phyloP scores from a whole-genome alignment of 768 basidiomycete genomes.

The Leccinum subgranulosum region DNA sequence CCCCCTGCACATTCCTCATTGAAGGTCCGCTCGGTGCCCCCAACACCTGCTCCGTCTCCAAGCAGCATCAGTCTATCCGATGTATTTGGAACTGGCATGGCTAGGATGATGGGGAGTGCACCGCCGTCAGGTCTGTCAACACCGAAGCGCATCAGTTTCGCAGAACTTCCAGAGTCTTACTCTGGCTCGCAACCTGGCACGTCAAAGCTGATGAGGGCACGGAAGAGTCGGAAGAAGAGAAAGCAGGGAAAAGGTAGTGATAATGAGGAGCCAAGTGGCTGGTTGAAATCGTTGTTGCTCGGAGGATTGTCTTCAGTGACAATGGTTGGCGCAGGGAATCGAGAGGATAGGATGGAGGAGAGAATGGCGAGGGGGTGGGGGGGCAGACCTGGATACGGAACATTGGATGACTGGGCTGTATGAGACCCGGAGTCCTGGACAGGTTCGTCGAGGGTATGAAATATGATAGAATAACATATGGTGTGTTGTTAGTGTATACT shows the following conservation, averaged over 20 bases:
- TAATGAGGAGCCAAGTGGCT: constrained; percentile 22
- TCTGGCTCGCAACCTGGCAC: constrained; percentile 34
- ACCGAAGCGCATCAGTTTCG: constrained; percentile 79
- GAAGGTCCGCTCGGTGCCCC: constrained; percentile 37
- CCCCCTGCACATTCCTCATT: constrained; percentile 54
- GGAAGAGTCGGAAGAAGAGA: constrained; percentile 29
- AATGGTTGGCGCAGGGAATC: constrained; percentile 18
- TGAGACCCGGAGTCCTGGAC: constrained; percentile 18
- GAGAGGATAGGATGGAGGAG: constrained; percentile 53
- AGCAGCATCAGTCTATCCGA: constrained; percentile 23
- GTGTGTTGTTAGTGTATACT: background rate
- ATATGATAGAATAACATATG: constrained; percentile 12
- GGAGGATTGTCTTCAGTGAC: constrained; percentile 25
- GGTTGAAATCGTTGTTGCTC: constrained; percentile 22
- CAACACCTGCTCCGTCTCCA: constrained; percentile 37
- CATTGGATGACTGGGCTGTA: constrained; percentile 58
- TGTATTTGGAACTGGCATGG: constrained; percentile 29
- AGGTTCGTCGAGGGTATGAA: background rate
- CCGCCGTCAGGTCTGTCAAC: constrained; percentile 53
- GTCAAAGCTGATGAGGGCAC: constrained; percentile 36
- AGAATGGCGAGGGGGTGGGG: constrained; percentile 50
- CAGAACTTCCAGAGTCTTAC: constrained; percentile 69
- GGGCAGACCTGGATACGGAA: constrained; percentile 37
- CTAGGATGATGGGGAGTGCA: constrained; percentile 34
- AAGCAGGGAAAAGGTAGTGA: constrained; percentile 34